Percentiles rank a stretch among this genome's conserved stretches.
phyloP scores from a whole-genome alignment of 2,329 filamentous ascomycete genomes.

The Lachnellula occidentalis region DNA sequence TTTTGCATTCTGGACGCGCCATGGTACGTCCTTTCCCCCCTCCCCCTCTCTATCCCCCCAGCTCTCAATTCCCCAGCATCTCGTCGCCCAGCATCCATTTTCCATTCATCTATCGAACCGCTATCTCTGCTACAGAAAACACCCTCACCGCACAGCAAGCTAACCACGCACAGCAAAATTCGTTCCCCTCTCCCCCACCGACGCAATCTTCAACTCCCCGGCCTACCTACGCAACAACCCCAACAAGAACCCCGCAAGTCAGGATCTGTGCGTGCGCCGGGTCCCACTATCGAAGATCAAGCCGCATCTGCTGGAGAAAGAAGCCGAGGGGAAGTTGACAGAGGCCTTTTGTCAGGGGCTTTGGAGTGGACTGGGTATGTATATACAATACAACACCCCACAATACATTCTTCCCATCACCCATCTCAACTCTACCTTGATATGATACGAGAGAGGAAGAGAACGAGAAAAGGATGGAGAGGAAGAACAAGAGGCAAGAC shows the following conservation, averaged over 20 bases:
- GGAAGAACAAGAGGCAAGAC: too few relatives aligned
- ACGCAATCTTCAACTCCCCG: constrained; percentile 55
- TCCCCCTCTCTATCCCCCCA: neutral
- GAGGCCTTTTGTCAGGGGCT: constrained; percentile 29
- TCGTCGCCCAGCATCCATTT: neutral
- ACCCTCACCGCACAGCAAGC: neutral
- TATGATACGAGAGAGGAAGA: neutral
- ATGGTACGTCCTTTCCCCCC: constrained; percentile 2
- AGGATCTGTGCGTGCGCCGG: constrained; percentile 59
- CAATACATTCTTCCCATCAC: too few relatives aligned
- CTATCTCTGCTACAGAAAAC: too few relatives aligned
- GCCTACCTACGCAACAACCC: constrained; percentile 57
- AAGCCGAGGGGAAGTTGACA: constrained; percentile 56
- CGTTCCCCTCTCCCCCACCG: constrained; percentile 51
- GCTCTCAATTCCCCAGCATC: neutral
- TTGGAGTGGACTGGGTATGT: constrained; percentile 43
- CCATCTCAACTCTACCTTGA: too few relatives aligned
- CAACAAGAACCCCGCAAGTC: constrained; percentile 53
- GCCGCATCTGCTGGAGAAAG: constrained; percentile 59
- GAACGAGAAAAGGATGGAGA: too few relatives aligned
- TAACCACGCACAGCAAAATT: constrained; percentile 29
- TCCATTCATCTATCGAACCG: neutral
- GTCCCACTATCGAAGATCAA: constrained; percentile 59
- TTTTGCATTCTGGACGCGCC: constrained; percentile 20
- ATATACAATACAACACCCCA: neutral